Base-by-base conservation (phyloP, 163 green algal genomes). In the Chlorella variabilis region DNA sequence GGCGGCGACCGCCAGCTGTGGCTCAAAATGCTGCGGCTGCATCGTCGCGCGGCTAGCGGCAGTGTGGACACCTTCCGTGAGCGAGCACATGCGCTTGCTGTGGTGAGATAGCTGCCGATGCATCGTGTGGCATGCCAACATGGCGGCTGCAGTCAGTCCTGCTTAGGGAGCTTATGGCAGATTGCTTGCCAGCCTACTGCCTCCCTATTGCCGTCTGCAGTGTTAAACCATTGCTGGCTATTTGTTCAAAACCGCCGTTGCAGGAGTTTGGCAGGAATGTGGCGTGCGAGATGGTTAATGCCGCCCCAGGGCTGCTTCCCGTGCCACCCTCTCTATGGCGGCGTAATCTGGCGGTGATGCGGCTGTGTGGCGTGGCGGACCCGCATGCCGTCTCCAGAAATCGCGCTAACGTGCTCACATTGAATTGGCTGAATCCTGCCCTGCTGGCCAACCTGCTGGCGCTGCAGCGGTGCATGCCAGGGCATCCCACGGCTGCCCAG, bases 391-490 rank as follows among this genome's bases (percentile, higher is more conserved):
- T 78, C 3, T 49, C 51, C 3, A 0, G n/a, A 20, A 65, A 15
- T 3, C 54, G 31, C 25, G 27, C 51, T 17, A 8, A 29, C 5
- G 25, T 58, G 51, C 49, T 78, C 5, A 2, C 2, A 1, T 18
- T 3, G 0, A 29, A 56, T 23, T 78, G 71, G 51, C 51, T 78
- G 51, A 4, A 27, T 2, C 48, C 34, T 0, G 3, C 4, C 8
- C 11, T 0, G 33, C 71, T 68, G 15, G 34, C 25, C 51, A 78
- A 68, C 34, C 71, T 63, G 71, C 33, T 38, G 71, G 71, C 51
- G 51, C 51, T 78, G 34, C 51, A 68, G 71, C 71, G 42, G 31
- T 67, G 27, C 21, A 25, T 78, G 51, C 59, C 59, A 38, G 8
- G 59, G n/a, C 23, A 38, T 33, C 51, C 34, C 0, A 36, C 71